These are phyloP conservation scores for Pelargonium fulgidum DNA, from an alignment of 441 rosid genomes.

Conservation along the genomic window DNA sequence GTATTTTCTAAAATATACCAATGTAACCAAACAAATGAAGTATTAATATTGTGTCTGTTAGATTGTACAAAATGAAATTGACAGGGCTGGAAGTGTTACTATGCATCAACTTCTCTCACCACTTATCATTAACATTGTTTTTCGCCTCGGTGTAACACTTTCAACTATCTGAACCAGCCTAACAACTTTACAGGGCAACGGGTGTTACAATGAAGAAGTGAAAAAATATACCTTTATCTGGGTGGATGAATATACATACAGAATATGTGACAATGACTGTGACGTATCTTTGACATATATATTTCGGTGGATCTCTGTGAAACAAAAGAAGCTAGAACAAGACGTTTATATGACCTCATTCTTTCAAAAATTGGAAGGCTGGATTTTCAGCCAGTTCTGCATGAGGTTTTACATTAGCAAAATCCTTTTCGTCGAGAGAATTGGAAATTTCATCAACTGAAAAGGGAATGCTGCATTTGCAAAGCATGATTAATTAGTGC, in stretches of 20 bases:
- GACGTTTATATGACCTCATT: constrained; percentile 30
- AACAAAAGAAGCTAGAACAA: constrained; percentile 7
- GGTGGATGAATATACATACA: constrained; percentile 27
- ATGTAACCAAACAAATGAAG: too few relatives aligned
- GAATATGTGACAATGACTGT: constrained; percentile 14
- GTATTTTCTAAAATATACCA: too few relatives aligned
- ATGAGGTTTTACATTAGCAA: constrained; percentile 50
- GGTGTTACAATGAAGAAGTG: constrained; percentile 15
- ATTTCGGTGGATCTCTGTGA: background rate
- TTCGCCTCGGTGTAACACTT: background rate
- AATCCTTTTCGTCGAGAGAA: constrained; percentile 47
- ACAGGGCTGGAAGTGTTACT: too few relatives aligned
- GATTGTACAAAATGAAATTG: too few relatives aligned
- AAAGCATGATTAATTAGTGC: constrained; percentile 10
- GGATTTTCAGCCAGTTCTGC: constrained; percentile 54
- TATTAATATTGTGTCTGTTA: too few relatives aligned
- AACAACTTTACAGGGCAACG: constrained; percentile 35
- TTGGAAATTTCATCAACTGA: constrained; percentile 50
- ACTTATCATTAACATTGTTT: too few relatives aligned
- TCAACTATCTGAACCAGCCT: constrained; percentile 26
- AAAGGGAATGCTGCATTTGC: constrained; percentile 68
- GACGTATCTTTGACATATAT: constrained; percentile 1
- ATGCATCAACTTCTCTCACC: too few relatives aligned
- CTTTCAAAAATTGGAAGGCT: constrained; percentile 67
- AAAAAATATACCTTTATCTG: background rate